Percentiles rank a stretch among this genome's conserved stretches.
Evolutionary conservation across 192 early-diverging fungal genomes (phyloP).

Genomic region (Geosiphon pyriformis): DNA sequence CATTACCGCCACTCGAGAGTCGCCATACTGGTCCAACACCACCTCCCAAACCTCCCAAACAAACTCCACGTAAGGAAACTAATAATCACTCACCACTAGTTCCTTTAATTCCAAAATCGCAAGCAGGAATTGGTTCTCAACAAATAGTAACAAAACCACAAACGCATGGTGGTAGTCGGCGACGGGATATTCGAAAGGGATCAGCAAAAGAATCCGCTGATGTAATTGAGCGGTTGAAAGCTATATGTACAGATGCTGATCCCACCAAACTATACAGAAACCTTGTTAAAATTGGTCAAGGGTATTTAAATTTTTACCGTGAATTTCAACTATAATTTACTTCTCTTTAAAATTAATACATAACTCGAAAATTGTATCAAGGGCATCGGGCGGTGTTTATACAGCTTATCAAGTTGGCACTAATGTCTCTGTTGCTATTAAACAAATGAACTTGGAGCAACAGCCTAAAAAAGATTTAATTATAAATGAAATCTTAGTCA

Average conservation of each 20-base stretch:
- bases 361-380: slow-evolving; percentile 24
- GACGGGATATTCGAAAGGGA: slow-evolving; percentile 50
- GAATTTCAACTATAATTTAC: not conserved
- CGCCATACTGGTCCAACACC: not conserved
- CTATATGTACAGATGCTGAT: slow-evolving; percentile 82
- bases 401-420: slow-evolving; percentile 68
- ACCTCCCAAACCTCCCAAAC: slow-evolving; percentile 8
- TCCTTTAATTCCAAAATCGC: slow-evolving; percentile 29
- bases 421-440: slow-evolving; percentile 79
- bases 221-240: slow-evolving; percentile 74
- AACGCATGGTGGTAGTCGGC: slow-evolving; percentile 40
- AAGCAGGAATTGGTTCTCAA: slow-evolving; percentile 34
- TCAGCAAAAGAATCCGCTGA: slow-evolving; percentile 61
- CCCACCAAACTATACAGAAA: slow-evolving; percentile 81
- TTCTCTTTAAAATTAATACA: not conserved
- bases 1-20: slow-evolving; percentile 20
- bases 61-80: slow-evolving; percentile 18
- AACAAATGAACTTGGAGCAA: slow-evolving; percentile 93
- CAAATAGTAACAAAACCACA: slow-evolving; percentile 24
- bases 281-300: slow-evolving; percentile 88
- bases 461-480: slow-evolving; percentile 97
- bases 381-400: slow-evolving; percentile 92
- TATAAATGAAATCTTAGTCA: slow-evolving; percentile 87
- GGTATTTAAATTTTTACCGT: slow-evolving; percentile 38
- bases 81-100: slow-evolving; percentile 19